phyloP scores from a whole-genome alignment of 2,329 filamentous ascomycete genomes.

The Aulographum hederae region DNA sequence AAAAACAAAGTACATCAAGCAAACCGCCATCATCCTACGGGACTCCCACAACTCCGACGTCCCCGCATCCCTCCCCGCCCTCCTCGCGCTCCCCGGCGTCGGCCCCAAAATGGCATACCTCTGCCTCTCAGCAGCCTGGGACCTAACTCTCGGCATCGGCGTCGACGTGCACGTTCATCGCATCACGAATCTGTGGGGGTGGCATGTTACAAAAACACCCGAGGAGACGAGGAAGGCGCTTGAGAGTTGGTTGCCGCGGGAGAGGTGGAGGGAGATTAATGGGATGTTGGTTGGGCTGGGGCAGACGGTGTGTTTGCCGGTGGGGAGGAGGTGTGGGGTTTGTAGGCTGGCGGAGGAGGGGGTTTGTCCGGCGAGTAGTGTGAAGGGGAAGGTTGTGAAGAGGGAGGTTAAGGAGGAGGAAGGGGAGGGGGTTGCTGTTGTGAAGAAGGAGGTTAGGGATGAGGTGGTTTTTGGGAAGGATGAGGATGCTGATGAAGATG shows the following conservation, averaged over 20 bases:
- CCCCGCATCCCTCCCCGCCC: conserved; percentile 55
- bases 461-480: conserved; percentile 10
- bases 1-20: conserved; percentile 73
- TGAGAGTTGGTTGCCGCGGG: conserved; percentile 65
- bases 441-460: conserved; percentile 15
- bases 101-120: conserved; percentile 93
- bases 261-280: conserved; percentile 88
- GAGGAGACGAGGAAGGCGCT: conserved; percentile 64
- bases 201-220: conserved; percentile 64
- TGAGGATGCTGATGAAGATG: conserved; percentile 11
- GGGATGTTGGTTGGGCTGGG: conserved; percentile 74
- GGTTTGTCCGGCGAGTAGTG: conserved; percentile 43
- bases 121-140: conserved; percentile 62
- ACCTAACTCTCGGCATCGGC: conserved; percentile 57
- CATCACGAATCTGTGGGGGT: conserved; percentile 87
- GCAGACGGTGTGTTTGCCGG: conserved; percentile 68
- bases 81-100: conserved; percentile 66
- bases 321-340: conserved; percentile 65
- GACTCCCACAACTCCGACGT: conserved; percentile 60
- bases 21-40: conserved; percentile 52
- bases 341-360: conserved; percentile 63
- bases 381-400: conserved; percentile 9
- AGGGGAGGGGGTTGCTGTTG: conserved; percentile 11
- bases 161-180: conserved; percentile 92
- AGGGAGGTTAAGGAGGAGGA: conserved; percentile 11